Conservation (phyloP, 345 rosid genomes). For the Schrenkiella parvula region DNA sequence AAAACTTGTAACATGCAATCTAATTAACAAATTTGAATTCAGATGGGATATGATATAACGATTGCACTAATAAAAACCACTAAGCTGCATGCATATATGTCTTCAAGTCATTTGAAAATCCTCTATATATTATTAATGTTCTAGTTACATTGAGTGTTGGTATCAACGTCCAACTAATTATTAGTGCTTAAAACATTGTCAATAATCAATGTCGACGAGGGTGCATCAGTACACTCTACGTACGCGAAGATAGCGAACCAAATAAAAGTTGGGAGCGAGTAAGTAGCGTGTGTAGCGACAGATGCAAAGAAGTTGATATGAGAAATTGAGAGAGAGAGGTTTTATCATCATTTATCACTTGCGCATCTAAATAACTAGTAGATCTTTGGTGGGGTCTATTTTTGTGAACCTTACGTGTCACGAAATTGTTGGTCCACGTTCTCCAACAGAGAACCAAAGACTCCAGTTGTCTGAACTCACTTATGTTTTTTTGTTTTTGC, state of each 20-base stretch:
- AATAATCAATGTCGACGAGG: conserved; percentile 8
- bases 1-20: neutral
- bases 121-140: neutral
- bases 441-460: conserved; percentile 27
- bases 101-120: neutral
- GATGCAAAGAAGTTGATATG: conserved; percentile 2
- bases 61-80: neutral
- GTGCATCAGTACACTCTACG: neutral
- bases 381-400: conserved; percentile 9
- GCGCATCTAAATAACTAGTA: conserved; percentile 6
- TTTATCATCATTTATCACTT: neutral
- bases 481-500: neutral
- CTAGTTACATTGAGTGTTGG: neutral
- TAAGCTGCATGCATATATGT: neutral
- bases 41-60: neutral
- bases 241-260: neutral
- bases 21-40: neutral
- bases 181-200: neutral
- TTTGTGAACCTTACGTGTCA: conserved; percentile 24
- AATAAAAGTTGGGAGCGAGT: conserved; percentile 2
- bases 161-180: neutral
- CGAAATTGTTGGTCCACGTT: conserved; percentile 36
- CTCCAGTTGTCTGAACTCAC: conserved; percentile 16
- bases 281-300: conserved; percentile 22
- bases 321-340: neutral